Evolutionary conservation across 1,284 basidiomycete species (phyloP).

Genomic region (Phylloboletellus chloephorus): DNA sequence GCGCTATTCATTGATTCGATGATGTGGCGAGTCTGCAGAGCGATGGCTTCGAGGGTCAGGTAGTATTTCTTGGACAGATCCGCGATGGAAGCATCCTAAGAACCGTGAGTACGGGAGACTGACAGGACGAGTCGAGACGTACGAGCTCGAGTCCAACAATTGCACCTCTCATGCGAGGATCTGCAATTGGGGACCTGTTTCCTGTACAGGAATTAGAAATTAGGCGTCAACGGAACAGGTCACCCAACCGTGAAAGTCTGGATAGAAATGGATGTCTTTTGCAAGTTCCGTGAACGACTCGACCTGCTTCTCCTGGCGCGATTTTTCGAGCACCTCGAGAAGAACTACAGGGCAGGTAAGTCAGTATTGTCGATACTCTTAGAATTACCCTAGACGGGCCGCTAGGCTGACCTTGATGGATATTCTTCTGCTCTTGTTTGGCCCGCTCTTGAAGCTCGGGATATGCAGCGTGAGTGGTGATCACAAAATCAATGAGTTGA

Average conservation of each 20-base stretch:
- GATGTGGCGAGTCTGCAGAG: slow-evolving; percentile 93
- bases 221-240: neutral
- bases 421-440: slow-evolving; percentile 49
- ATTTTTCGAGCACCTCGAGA: slow-evolving; percentile 67
- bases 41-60: slow-evolving; percentile 90
- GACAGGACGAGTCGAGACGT: slow-evolving; percentile 17
- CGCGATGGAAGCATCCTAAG: slow-evolving; percentile 63
- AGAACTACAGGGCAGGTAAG: slow-evolving; percentile 49
- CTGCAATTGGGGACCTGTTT: slow-evolving; percentile 94
- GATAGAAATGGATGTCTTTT: slow-evolving; percentile 90
- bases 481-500: slow-evolving; percentile 94
- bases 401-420: slow-evolving; percentile 46
- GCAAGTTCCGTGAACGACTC: slow-evolving; percentile 78
- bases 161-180: slow-evolving; percentile 88
- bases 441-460: slow-evolving; percentile 58
- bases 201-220: slow-evolving; percentile 41
- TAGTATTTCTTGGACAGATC: slow-evolving; percentile 92
- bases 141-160: slow-evolving; percentile 83
- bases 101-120: neutral
- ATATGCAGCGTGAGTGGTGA: slow-evolving; percentile 89
- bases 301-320: slow-evolving; percentile 52
- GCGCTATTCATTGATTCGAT: slow-evolving; percentile 85
- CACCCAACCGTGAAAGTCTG: slow-evolving; percentile 75
- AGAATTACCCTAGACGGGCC: neutral
- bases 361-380: neutral